Percentiles rank a stretch among this genome's conserved stretches.
phyloP scores from a whole-genome alignment of 306 rosid genomes.

The Pterocarpus santalinus region DNA sequence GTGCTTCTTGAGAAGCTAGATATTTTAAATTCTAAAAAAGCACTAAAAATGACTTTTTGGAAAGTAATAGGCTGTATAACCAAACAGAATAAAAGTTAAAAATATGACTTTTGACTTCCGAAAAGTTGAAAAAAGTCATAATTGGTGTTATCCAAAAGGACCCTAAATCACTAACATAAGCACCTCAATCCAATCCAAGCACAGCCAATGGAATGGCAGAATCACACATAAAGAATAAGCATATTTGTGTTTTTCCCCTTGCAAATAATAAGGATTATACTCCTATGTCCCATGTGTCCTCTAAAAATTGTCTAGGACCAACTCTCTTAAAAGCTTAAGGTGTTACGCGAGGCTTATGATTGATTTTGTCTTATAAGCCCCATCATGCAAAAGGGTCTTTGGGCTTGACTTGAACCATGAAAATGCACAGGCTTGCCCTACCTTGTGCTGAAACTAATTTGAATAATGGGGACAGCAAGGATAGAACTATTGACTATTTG shows the following conservation, averaged over 20 bases:
- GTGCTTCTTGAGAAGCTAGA: too few species aligned
- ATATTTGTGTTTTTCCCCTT: background rate
- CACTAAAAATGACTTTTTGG: too few species aligned
- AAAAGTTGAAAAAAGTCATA: too few species aligned
- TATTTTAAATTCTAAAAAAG: too few species aligned
- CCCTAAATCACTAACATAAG: too few species aligned
- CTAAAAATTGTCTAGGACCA: background rate
- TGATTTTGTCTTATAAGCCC: conserved; percentile 5
- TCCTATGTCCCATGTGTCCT: background rate
- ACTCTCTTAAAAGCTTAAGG: background rate
- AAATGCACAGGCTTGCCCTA: background rate
- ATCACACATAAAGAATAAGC: background rate
- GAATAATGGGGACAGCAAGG: background rate
- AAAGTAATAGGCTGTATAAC: too few species aligned
- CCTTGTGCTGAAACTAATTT: too few species aligned
- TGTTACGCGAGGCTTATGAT: background rate
- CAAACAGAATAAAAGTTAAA: too few species aligned
- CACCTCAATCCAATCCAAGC: background rate
- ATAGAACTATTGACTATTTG: background rate
- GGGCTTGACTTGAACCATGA: background rate
- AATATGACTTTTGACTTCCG: too few species aligned
- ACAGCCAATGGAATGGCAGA: background rate
- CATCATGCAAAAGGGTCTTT: background rate
- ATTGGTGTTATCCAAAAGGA: too few species aligned
- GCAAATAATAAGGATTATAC: background rate